Evolutionary conservation across 2,329 filamentous ascomycete genomes (phyloP).

Genomic region (Bipolaris oryzae): DNA sequence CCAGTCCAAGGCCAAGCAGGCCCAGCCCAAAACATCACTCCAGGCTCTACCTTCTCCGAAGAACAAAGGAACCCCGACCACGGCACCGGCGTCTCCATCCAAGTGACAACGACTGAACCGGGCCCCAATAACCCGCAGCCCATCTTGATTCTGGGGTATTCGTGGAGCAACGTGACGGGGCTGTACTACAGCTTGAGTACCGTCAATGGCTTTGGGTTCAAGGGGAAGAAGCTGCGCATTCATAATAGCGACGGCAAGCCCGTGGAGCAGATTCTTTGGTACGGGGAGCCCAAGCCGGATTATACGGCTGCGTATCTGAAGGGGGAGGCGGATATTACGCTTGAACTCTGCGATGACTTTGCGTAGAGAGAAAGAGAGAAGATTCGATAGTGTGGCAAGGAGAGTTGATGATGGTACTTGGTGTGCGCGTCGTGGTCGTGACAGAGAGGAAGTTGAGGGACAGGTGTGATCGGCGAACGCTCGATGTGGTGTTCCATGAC

Average conservation of each 20-base stretch:
- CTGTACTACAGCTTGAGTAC: conserved; percentile 36
- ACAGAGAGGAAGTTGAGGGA: no score
- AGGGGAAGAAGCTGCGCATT: conserved; percentile 24
- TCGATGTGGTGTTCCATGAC: no score
- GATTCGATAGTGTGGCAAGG: no score
- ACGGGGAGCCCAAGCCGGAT: conserved; percentile 20
- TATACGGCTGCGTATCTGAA: conserved; percentile 13
- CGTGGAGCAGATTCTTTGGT: conserved; percentile 23
- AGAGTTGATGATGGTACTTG: no score
- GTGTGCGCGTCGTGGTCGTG: no score
- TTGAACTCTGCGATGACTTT: conserved; percentile 23
- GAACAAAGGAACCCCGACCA: conserved; percentile 21
- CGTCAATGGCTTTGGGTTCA: conserved; percentile 28
- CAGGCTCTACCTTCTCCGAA: conserved; percentile 16
- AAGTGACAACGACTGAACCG: conserved; percentile 21
- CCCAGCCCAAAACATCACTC: conserved; percentile 5
- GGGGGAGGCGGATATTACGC: conserved; percentile 25
- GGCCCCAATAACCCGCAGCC: conserved; percentile 24
- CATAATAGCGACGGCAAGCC: conserved; percentile 10
- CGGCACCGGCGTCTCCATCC: conserved; percentile 29
- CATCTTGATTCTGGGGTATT: conserved; percentile 33
- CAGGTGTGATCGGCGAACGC: no score
- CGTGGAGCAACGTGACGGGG: conserved; percentile 17
- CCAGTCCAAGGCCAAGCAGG: conserved; percentile 18
- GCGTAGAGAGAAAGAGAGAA: not conserved